Conservation (phyloP, 116 monocot species). For the Papilionanthe hybrid region DNA sequence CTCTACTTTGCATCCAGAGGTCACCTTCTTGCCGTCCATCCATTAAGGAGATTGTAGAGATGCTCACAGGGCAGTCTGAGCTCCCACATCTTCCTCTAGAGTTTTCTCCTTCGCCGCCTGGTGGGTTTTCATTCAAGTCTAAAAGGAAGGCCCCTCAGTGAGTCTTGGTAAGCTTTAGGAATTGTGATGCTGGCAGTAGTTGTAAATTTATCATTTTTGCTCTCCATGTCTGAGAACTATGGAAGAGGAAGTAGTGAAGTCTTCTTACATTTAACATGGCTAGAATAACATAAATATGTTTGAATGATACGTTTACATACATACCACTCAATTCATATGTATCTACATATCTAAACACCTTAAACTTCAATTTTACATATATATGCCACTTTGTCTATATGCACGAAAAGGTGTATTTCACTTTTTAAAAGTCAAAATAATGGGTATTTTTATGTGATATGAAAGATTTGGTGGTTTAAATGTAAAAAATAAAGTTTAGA, state of each 20-base stretch:
- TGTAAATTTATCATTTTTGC: constrained; percentile 12
- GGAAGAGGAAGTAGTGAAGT: constrained; percentile 2
- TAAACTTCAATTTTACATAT: too few species aligned
- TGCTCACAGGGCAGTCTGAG: constrained; percentile 81
- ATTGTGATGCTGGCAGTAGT: constrained; percentile 3
- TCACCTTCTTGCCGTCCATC: constrained; percentile 63
- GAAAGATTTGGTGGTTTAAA: too few species aligned
- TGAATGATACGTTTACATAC: too few species aligned
- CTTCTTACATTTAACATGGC: neutral
- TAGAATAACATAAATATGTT: neutral
- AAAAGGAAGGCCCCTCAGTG: constrained; percentile 50
- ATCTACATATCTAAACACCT: too few species aligned
- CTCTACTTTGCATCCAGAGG: constrained; percentile 84
- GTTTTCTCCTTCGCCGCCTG: constrained; percentile 84
- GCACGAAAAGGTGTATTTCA: too few species aligned
- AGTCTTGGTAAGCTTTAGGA: constrained; percentile 17
- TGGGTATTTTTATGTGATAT: too few species aligned
- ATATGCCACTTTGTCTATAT: too few species aligned
- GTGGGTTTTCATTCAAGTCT: constrained; percentile 57
- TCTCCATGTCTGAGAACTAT: constrained; percentile 7
- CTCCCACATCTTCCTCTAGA: constrained; percentile 72
- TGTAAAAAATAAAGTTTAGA: too few species aligned
- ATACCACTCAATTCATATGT: too few species aligned
- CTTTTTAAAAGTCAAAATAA: too few species aligned
- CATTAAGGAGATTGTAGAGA: constrained; percentile 62